phyloP scores from a whole-genome alignment of 768 basidiomycete species.

The Pseudohyphozyma bogoriensis region DNA sequence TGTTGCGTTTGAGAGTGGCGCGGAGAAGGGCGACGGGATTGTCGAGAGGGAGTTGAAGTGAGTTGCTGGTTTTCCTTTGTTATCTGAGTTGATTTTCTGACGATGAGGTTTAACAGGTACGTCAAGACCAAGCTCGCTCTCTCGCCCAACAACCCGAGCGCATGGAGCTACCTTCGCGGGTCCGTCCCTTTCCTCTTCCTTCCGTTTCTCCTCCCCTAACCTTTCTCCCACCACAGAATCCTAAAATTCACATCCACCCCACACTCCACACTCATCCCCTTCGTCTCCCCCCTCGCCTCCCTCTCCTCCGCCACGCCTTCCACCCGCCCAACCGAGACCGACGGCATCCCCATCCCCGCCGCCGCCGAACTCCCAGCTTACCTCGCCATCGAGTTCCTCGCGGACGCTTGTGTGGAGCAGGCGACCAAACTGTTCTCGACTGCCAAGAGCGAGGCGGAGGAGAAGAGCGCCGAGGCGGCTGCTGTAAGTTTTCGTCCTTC shows the following conservation, averaged over 20 bases:
- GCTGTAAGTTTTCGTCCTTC: background rate
- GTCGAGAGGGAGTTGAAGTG: constrained; percentile 65
- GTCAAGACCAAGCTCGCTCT: constrained; percentile 71
- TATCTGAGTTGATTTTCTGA: background rate
- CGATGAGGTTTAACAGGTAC: constrained; percentile 46
- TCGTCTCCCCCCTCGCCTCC: constrained; percentile 56
- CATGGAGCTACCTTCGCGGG: constrained; percentile 93
- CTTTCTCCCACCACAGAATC: constrained; percentile 38
- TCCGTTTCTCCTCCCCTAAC: background rate
- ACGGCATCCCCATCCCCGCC: constrained; percentile 39
- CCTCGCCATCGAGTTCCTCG: constrained; percentile 71
- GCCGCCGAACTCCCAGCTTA: constrained; percentile 51
- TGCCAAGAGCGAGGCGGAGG: constrained; percentile 19
- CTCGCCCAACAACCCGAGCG: constrained; percentile 85
- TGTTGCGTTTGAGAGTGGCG: constrained; percentile 60
- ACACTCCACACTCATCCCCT: constrained; percentile 48
- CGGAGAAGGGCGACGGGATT: constrained; percentile 52
- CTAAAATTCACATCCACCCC: constrained; percentile 55
- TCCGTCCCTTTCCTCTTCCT: constrained; percentile 5
- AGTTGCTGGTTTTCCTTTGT: constrained; percentile 36
- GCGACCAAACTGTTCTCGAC: no score
- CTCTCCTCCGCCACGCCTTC: constrained; percentile 25
- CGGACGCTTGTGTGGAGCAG: constrained; percentile 1
- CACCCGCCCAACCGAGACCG: constrained; percentile 57
- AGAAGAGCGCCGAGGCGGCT: constrained; percentile 18